Evolutionary conservation across 116 monocot species (phyloP).

Genomic region (Posidonia oceanica): DNA sequence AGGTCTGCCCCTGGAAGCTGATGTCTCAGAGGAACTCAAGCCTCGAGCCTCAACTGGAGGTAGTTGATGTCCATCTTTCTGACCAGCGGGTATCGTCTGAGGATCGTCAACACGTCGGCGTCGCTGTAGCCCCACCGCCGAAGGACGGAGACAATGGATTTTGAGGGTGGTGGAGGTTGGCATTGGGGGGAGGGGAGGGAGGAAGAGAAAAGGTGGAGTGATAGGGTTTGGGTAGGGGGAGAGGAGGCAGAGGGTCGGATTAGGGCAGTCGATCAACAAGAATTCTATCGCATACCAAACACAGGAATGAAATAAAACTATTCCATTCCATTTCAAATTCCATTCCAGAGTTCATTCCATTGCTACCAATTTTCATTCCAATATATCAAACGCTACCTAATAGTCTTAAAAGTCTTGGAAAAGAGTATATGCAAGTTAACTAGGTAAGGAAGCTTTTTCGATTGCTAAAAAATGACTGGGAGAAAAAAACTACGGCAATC

Average conservation of each 20-base stretch:
- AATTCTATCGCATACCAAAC: no score
- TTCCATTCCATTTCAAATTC: no score
- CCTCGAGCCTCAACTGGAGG: conserved; percentile 23
- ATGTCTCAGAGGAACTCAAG: conserved; percentile 5
- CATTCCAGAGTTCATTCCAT: no score
- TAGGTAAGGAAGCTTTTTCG: no score
- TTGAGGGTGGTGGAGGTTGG: neutral
- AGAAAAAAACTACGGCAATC: no score
- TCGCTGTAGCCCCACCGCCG: conserved; percentile 17
- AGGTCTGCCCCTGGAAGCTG: conserved; percentile 14
- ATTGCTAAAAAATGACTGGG: no score
- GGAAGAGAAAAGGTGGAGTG: neutral
- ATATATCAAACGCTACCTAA: no score
- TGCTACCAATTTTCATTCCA: no score
- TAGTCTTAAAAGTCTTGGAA: no score
- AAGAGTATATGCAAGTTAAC: no score
- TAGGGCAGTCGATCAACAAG: no score
- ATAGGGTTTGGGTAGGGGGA: neutral
- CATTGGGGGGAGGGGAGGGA: neutral
- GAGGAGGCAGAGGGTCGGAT: neutral
- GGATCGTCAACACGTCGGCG: conserved; percentile 11
- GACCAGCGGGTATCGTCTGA: conserved; percentile 17
- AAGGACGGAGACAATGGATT: conserved; percentile 5
- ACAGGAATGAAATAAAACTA: no score
- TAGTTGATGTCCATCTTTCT: conserved; percentile 1